These are phyloP conservation scores for Sparassis latifolia DNA, from an alignment of 1,284 basidiomycete genomes.

Conservation along the genomic window DNA sequence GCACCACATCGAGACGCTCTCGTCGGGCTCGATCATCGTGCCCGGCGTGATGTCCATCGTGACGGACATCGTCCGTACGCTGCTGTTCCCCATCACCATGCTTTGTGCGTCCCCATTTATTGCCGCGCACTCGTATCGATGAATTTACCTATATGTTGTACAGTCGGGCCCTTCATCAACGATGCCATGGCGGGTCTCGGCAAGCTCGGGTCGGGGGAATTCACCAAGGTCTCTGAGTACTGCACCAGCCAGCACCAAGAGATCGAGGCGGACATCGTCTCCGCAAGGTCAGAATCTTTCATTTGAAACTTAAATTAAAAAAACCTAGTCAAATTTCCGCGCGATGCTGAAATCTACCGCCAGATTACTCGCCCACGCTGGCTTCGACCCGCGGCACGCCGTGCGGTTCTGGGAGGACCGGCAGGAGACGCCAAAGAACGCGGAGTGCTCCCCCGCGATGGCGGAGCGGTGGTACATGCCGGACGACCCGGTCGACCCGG, in stretches of 20 bases:
- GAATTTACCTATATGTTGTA: neutral
- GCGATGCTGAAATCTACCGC: neutral
- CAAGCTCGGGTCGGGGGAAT: constrained; percentile 66
- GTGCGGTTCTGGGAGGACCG: constrained; percentile 69
- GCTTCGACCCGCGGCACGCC: constrained; percentile 74
- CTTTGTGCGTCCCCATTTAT: constrained; percentile 32
- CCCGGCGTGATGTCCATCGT: constrained; percentile 74
- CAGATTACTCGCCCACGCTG: constrained; percentile 81
- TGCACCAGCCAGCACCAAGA: constrained; percentile 75
- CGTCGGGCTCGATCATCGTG: constrained; percentile 73
- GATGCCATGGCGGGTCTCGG: constrained; percentile 82
- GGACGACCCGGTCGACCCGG: constrained; percentile 5
- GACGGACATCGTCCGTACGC: constrained; percentile 67
- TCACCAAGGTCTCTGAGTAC: constrained; percentile 62
- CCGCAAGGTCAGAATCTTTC: constrained; percentile 48
- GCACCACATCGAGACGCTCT: constrained; percentile 86
- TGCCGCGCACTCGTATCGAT: neutral
- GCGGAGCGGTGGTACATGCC: constrained; percentile 11
- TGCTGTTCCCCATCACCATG: constrained; percentile 85
- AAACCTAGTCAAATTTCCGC: neutral
- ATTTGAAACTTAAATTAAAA: neutral
- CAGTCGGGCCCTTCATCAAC: constrained; percentile 82
- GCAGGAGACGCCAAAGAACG: constrained; percentile 23
- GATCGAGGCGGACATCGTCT: constrained; percentile 86
- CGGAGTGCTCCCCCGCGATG: constrained; percentile 33